Evolutionary conservation across 371 early-diverging fungal species (phyloP).

Genomic region (Umbelopsis sp.): DNA sequence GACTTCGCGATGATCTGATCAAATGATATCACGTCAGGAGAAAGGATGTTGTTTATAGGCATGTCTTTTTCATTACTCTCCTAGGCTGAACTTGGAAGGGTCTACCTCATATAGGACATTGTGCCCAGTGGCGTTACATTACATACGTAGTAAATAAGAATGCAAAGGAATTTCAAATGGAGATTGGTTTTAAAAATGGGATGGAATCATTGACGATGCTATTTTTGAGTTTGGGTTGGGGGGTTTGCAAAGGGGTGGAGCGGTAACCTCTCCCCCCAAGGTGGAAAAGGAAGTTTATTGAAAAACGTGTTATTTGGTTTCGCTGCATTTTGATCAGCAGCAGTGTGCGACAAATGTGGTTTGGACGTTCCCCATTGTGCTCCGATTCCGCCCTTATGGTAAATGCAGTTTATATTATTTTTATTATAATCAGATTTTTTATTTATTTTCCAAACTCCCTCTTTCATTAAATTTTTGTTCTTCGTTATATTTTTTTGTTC

Average conservation of each 20-base stretch:
- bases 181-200: not conserved
- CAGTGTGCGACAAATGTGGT: constrained; percentile 14
- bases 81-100: too few relatives aligned
- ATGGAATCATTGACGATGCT: too few relatives aligned
- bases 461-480: not conserved
- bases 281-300: not conserved
- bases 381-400: constrained; percentile 10
- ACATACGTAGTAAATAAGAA: not conserved
- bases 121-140: too few relatives aligned
- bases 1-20: too few relatives aligned
- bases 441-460: not conserved
- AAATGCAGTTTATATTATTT: not conserved
- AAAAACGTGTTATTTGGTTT: not conserved
- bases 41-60: too few relatives aligned
- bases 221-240: too few relatives aligned
- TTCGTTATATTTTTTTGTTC: not conserved
- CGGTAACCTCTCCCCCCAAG: too few relatives aligned
- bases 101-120: too few relatives aligned
- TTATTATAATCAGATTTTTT: constrained; percentile 8
- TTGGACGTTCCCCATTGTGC: constrained; percentile 17
- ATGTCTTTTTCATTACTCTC: too few relatives aligned
- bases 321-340: constrained; percentile 1
- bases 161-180: not conserved
- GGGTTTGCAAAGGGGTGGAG: too few relatives aligned
- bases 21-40: too few relatives aligned